Percentiles rank a stretch among this genome's conserved stretches.
Conservation (phyloP, 2,329 filamentous ascomycete genomes). For the Cadophora luteo-olivacea region DNA sequence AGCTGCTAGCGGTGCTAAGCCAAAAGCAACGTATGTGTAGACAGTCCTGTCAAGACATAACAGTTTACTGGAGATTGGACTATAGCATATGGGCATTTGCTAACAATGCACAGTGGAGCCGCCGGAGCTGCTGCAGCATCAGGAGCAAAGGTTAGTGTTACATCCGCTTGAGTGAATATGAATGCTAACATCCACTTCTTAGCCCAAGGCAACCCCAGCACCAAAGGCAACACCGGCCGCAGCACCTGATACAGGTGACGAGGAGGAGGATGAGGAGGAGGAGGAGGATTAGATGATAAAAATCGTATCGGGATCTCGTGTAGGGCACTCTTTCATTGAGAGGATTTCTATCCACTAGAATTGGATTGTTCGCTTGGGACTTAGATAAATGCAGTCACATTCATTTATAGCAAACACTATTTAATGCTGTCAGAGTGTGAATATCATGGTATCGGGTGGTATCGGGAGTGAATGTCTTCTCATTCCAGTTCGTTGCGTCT, state of each 20-base stretch:
- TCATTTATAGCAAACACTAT: neutral
- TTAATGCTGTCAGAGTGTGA: neutral
- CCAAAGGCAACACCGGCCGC: conserved; percentile 6
- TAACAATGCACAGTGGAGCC: neutral
- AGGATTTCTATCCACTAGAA: neutral
- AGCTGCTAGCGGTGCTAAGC: neutral
- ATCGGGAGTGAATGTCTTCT: too few species aligned
- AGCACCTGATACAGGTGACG: neutral
- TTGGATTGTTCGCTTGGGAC: neutral
- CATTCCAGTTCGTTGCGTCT: too few species aligned
- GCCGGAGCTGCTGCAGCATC: conserved; percentile 2
- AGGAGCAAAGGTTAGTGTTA: neutral
- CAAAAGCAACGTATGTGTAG: neutral
- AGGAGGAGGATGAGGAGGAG: conserved; percentile 8
- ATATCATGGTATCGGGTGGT: too few species aligned
- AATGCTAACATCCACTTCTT: neutral
- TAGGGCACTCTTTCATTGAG: neutral
- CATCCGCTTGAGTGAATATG: neutral
- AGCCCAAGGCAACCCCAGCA: conserved; percentile 2
- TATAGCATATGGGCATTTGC: neutral
- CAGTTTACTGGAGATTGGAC: neutral
- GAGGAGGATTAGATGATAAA: neutral
- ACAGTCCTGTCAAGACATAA: neutral
- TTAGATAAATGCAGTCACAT: conserved; percentile 1
- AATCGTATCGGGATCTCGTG: neutral